Evolutionary conservation across 352 stramenopile genomes (phyloP), one percentile per base, ranked within the genome.

Genomic region (Phytopythium helicoides): DNA sequence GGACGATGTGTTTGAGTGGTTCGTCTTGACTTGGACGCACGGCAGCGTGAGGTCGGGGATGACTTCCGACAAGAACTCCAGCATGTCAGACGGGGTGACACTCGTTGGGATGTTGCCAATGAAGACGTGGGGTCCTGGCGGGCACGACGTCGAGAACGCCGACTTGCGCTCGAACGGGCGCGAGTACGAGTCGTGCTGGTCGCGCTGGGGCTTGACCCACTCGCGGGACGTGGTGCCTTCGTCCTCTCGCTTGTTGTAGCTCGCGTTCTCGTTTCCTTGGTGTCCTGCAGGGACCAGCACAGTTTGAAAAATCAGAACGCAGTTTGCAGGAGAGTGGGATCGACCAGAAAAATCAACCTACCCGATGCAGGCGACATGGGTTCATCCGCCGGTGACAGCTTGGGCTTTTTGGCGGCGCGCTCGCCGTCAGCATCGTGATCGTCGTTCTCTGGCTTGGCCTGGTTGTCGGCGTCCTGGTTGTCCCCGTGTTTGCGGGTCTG

Each of bases 81-180:
- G 60, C 53, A 92, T 70, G 3, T 90, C 79, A 3, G 31, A 36
- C n/a, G 45, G 66, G 0, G 52, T 53, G 0, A 68, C 73, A 11
- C 85, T 59, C 8, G 52, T 52, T 6, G 81, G 79, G 6, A 94
- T 52, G 42, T 85, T 86, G 21, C 81, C 79, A 5, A 94, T 62
- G 40, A 88, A 90, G 41, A 94, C 56, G 41, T 89, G 90, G 18
- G 76, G 69, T 11, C 75, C 72, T 0, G 83, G 81, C 18, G 83
- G 81, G 26, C 80, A 93, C 38, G 60, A 80, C 1, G 65, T 56
- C 6, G 65, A 54, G 1, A 57, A 66, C 41, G 40, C 52, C 35
- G 31, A 48, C 36, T 35, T 35, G 11, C 12, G 36, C 18, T 57
- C 51, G 6, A 42, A 11, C 0, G 31, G 22, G 19, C 28, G 25